Evolutionary conservation across 768 basidiomycete species (phyloP), one percentile per base, ranked within the genome.

Genomic region (Paxillus ammoniavirescens): DNA sequence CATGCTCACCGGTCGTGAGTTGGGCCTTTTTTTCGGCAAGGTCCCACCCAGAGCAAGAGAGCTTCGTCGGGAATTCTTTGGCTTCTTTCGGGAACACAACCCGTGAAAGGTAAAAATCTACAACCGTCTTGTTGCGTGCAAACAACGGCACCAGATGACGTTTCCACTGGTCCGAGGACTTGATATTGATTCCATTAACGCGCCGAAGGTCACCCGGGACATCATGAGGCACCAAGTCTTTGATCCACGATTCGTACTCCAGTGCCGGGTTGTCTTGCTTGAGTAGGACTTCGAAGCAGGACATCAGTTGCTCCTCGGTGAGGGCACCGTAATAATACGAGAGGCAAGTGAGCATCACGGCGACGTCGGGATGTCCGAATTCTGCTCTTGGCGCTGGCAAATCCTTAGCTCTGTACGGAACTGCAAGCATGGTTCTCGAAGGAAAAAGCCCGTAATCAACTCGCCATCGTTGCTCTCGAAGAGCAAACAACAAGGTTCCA

Each of bases 41-140:
- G 66, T 83, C 82, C 82, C 81, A 82, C 0, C 73, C 73, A 2
- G 76, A 78, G 12, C 80, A 76, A 4, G 75, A 58, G n/a, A 82
- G 64, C 56, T 79, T 82, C 12, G 57, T 49, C 2, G 72, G 72
- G 55, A 81, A 83, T 26, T 78, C 73, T 45, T 76, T 80, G 0
- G 76, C 80, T 42, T 75, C 73, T 31, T 71, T 76, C 4, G 81
- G 81, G 52, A 83, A 80, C 3, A 83, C 80, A 0, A 77, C 60
- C 13, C 65, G 60, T 0, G 73, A 60, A 13, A 82, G 65, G 61
- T 68, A 83, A 58, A 82, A 82, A 28, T 82, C 68, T n/a, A 83
- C 58, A 2, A 71, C 69, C 0, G 66, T 62, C 42, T 69, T 63
- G 49, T 79, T 80, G n/a, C 53, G 50, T 5, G 56, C 59, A 51